These are phyloP conservation scores for Barnettozyma californica DNA, from an alignment of 805 yeast genomes.

Conservation along the genomic window DNA sequence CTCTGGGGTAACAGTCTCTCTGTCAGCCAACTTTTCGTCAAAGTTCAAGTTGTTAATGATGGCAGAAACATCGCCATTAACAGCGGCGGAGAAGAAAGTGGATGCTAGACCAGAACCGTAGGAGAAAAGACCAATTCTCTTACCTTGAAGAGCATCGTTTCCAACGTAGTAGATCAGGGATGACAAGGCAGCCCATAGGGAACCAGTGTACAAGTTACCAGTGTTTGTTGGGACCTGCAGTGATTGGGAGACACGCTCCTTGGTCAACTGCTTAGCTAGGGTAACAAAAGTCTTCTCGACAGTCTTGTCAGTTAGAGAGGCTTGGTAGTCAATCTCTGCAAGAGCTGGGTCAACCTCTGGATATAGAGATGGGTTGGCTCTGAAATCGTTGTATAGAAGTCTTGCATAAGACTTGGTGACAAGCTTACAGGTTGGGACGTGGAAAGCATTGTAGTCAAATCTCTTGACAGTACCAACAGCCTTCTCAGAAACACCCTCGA, in stretches of 20 bases:
- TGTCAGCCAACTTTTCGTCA: constrained; percentile 57
- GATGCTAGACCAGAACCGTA: constrained; percentile 98
- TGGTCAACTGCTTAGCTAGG: constrained; percentile 59
- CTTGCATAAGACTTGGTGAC: constrained; percentile 92
- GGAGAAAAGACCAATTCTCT: constrained; percentile 89
- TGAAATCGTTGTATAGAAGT: constrained; percentile 82
- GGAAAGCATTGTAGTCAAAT: constrained; percentile 94
- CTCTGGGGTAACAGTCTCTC: constrained; percentile 66
- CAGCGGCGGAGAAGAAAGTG: constrained; percentile 72
- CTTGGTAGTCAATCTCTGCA: constrained; percentile 61
- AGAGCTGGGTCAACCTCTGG: constrained; percentile 50
- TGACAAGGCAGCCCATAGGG: constrained; percentile 81
- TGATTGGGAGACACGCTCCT: constrained; percentile 72
- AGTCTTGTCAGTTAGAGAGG: constrained; percentile 70
- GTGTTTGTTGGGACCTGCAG: constrained; percentile 89
- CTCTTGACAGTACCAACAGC: constrained; percentile 63
- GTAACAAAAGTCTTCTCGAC: constrained; percentile 83
- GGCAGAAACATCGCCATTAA: constrained; percentile 72
- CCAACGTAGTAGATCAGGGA: constrained; percentile 77
- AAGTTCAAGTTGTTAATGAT: constrained; percentile 64
- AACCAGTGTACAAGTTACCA: constrained; percentile 97
- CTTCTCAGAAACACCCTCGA: constrained; percentile 40
- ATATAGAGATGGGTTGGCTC: constrained; percentile 58
- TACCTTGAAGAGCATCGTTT: constrained; percentile 65
- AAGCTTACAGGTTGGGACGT: constrained; percentile 95